Evolutionary conservation across 2,329 filamentous ascomycete species (phyloP), one percentile per base, ranked within the genome.

Genomic region (Colletotrichum tabaci): DNA sequence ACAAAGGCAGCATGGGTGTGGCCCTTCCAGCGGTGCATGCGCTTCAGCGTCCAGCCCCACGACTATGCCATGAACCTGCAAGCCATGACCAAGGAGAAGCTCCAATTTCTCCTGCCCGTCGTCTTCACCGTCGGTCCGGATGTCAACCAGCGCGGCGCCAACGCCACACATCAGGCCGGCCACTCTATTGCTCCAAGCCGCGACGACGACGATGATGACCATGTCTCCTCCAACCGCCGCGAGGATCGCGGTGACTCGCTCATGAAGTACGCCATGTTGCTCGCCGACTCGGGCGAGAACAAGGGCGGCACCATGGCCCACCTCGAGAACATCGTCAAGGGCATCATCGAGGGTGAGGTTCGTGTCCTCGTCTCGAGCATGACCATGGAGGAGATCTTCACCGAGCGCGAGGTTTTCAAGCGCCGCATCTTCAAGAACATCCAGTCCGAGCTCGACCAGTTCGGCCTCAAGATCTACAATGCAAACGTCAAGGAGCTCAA

Each of bases 341-440:
- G 94, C 72, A 95, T 97, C 80, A 96, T 97, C 76, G 94, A 97
- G 80, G 94, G 94, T 73, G 94, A 97, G 81, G 95, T 93, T 1
- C 89, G 94, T 70, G 92, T 94, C 7, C 90, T 97, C 64, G 93
- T 97, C 52, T 94, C 91, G 0, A 92, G 90, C 76, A 96, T 97
- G 93, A 95, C 93, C n/a, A 96, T 96, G 93, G 94, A 96, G 79
- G 94, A 96, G 81, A 93, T 97, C 71, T 95, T 95, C 81, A 92
- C 91, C 72, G 91, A 94, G 81, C 87, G 93, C 44, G 91, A 93
- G 75, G 85, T 92, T 53, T 95, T 95, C 85, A 94, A 96, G 84
- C 88, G 87, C 75, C 91, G 92, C 75, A 92, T 93, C 76, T 92
- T 92, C 81, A 86, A 86, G 74, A 93, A 94, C 79, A 94, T 96